phyloP scores from a whole-genome alignment of 208 protist genomes.

The Ichthyophonus hoferi region DNA sequence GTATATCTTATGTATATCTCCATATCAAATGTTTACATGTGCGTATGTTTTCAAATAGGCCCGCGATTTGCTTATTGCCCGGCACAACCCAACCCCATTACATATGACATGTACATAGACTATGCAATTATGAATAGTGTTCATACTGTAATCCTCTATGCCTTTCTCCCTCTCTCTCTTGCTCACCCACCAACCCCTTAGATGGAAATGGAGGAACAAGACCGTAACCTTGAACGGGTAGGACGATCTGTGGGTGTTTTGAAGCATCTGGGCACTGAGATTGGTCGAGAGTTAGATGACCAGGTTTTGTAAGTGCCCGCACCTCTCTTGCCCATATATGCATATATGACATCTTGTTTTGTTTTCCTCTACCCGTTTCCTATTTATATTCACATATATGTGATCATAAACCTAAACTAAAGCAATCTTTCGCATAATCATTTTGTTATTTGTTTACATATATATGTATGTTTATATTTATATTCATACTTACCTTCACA shows the following conservation, averaged over 20 bases:
- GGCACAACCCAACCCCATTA: too few relatives aligned
- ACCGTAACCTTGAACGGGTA: slow-evolving; percentile 21
- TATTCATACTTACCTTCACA: too few relatives aligned
- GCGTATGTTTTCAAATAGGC: neutral
- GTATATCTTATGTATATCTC: neutral
- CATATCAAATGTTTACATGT: neutral
- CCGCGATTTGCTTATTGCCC: too few relatives aligned
- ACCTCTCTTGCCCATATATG: neutral
- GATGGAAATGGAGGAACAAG: slow-evolving; percentile 38
- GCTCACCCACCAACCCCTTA: neutral
- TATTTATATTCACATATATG: too few relatives aligned
- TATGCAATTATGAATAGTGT: neutral
- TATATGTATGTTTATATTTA: too few relatives aligned
- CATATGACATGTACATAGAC: neutral
- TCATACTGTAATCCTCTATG: neutral
- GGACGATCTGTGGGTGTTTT: slow-evolving; percentile 15
- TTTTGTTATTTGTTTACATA: too few relatives aligned
- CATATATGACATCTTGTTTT: neutral
- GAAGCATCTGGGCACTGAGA: slow-evolving; percentile 19
- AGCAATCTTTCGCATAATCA: too few relatives aligned
- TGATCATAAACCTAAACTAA: too few relatives aligned
- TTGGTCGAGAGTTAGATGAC: slow-evolving; percentile 31
- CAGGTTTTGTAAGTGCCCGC: slow-evolving; percentile 19
- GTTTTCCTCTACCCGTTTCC: neutral
- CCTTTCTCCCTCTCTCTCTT: neutral